Conservation (phyloP, 331 rosid genomes). For the Cydonia oblonga region DNA sequence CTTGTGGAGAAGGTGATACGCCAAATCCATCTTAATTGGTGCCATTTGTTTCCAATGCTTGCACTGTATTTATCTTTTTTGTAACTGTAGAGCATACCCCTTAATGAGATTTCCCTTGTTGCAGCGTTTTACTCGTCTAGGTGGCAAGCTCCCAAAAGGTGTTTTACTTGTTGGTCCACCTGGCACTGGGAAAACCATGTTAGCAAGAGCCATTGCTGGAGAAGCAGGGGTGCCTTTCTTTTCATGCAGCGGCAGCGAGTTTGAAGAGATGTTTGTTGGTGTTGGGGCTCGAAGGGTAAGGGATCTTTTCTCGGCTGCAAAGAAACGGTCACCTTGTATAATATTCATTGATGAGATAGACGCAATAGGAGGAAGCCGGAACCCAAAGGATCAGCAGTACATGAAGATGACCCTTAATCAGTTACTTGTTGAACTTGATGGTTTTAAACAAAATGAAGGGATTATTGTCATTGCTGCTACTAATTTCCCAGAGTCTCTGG, state of each 20-base stretch:
- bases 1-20: neutral
- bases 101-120: slow-evolving; percentile 14
- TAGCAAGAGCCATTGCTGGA: slow-evolving; percentile 95
- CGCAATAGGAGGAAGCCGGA: slow-evolving; percentile 80
- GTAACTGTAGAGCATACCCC: neutral
- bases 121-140: slow-evolving; percentile 93
- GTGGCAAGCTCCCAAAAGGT: slow-evolving; percentile 93
- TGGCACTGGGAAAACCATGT: slow-evolving; percentile 93
- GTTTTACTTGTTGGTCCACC: slow-evolving; percentile 96
- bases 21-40: neutral
- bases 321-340: slow-evolving; percentile 81
- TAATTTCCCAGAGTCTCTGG: slow-evolving; percentile 75
- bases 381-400: slow-evolving; percentile 60
- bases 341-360: slow-evolving; percentile 93
- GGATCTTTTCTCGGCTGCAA: slow-evolving; percentile 82
- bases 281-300: slow-evolving; percentile 96
- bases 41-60: neutral
- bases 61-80: neutral
- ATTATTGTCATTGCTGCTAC: slow-evolving; percentile 93
- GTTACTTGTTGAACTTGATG: slow-evolving; percentile 88
- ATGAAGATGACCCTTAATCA: slow-evolving; percentile 85
- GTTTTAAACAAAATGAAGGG: slow-evolving; percentile 92
- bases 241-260: slow-evolving; percentile 92
- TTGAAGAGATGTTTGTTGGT: slow-evolving; percentile 94
- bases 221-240: slow-evolving; percentile 98